Conservation (phyloP, 1,139 yeast genomes). For the Pichia sp. region DNA sequence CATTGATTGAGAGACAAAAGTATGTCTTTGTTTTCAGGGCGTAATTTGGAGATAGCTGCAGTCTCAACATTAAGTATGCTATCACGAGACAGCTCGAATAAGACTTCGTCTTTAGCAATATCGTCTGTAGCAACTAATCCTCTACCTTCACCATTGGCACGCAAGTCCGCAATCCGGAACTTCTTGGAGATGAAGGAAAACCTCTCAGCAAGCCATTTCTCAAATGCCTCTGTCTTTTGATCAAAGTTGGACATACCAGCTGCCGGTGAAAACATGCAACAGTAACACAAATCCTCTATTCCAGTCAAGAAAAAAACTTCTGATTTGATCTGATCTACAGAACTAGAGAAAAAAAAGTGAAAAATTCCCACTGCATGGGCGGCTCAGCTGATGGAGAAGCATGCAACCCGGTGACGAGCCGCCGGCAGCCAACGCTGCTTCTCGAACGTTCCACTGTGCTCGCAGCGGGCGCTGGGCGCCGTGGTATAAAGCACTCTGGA, state of each 20-base stretch:
- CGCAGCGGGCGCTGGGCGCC: too few species aligned
- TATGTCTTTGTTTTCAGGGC: constrained; percentile 34
- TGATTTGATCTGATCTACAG: background rate
- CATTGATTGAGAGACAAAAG: constrained; percentile 51
- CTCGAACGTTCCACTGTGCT: background rate
- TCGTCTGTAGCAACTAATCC: constrained; percentile 63
- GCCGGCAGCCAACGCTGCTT: background rate
- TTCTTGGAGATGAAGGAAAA: constrained; percentile 49
- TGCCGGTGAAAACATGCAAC: too few species aligned
- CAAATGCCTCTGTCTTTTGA: constrained; percentile 36
- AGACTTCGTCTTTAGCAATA: constrained; percentile 48
- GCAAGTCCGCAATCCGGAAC: constrained; percentile 51
- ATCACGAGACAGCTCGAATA: constrained; percentile 63
- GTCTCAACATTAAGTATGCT: constrained; percentile 53
- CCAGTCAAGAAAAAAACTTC: background rate
- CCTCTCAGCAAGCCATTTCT: constrained; percentile 44
- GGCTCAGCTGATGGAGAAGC: too few species aligned
- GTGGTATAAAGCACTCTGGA: background rate
- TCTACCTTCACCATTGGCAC: constrained; percentile 61
- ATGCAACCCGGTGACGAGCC: too few species aligned
- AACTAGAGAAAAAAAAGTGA: too few species aligned
- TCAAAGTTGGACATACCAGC: constrained; percentile 22
- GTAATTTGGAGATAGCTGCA: constrained; percentile 36
- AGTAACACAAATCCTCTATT: background rate
- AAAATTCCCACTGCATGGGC: background rate